Evolutionary conservation across 73 alveolate genomes (phyloP), one percentile per base, ranked within the genome.

Genomic region (Stentor coeruleus): DNA sequence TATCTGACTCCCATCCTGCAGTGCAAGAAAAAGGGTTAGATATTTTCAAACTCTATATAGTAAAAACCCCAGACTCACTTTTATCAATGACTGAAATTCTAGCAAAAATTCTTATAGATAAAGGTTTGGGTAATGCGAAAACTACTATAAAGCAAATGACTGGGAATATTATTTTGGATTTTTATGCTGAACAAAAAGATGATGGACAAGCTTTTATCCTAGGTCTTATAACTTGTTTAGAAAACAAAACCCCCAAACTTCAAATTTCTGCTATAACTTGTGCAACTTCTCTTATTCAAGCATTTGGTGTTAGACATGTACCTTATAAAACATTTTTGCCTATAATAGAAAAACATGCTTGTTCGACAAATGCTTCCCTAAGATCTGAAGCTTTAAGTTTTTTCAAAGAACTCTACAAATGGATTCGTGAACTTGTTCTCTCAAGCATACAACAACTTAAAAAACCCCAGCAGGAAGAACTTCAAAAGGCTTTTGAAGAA

Each of bases 351-450:
- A 49, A 49, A 49, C 20, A 11, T 20, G 66, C 66, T 49, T 6
- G 66, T 49, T 82, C 92, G 26, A 76, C 94, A 3, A 81, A 84
- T 41, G 81, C 93, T 6, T 85, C 83, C 3, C 83, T 83, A 3
- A 87, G 93, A 80, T 33, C 84, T 3, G 98, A 88, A 59, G 92
- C 96, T 49, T 58, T 91, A 84, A 83, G 37, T 38, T 91, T 93
- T 82, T 93, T 84, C 82, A 92, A 92, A 55, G 98, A 92, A 74
- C 86, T 92, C 38, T 79, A 74, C 80, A 90, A 77, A 90, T 90
- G 94, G 93, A 59, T 92, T 31, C 92, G 98, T 0, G 98, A 92
- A 14, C 90, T 86, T 3, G 58, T 90, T 3, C 66, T 83, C 15
- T 88, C 94, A 38, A 83, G 77, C 31, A 77, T 81, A 36, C 82